Conservation (phyloP, 305 asterid species). For the Fraxinus latifolia region DNA sequence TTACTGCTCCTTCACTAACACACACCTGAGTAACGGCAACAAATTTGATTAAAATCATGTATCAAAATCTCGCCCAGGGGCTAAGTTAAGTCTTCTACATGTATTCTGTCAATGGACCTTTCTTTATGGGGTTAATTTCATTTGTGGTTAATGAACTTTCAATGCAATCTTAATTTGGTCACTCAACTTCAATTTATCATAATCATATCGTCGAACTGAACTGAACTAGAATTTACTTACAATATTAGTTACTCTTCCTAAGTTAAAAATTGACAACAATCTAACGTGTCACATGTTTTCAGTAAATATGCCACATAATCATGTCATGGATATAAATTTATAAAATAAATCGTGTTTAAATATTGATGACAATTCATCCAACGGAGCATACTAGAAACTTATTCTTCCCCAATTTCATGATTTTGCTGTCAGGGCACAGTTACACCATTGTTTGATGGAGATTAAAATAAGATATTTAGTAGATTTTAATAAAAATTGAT, state of each 20-base stretch:
- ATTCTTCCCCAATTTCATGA: not conserved
- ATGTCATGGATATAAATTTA: not conserved
- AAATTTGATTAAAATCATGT: no score
- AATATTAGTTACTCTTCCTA: not conserved
- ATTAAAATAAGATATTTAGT: no score
- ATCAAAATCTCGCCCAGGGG: no score
- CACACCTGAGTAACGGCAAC: no score
- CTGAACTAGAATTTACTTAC: not conserved
- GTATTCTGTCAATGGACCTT: not conserved
- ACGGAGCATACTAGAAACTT: not conserved
- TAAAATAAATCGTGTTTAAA: not conserved
- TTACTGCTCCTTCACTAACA: no score
- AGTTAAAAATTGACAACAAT: not conserved
- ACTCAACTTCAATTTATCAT: not conserved
- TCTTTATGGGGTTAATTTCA: not conserved
- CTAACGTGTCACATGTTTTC: not conserved
- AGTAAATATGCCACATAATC: not conserved
- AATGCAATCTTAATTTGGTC: not conserved
- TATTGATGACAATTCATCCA: not conserved
- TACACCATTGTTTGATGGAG: not conserved
- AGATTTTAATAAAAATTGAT: no score
- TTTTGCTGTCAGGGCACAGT: not conserved
- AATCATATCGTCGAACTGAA: not conserved
- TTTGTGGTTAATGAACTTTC: not conserved
- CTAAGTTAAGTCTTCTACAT: not conserved